Evolutionary conservation across 148 eudicot genomes (phyloP), one percentile per base, ranked within the genome.

Genomic region (Amaranthus cruentus): DNA sequence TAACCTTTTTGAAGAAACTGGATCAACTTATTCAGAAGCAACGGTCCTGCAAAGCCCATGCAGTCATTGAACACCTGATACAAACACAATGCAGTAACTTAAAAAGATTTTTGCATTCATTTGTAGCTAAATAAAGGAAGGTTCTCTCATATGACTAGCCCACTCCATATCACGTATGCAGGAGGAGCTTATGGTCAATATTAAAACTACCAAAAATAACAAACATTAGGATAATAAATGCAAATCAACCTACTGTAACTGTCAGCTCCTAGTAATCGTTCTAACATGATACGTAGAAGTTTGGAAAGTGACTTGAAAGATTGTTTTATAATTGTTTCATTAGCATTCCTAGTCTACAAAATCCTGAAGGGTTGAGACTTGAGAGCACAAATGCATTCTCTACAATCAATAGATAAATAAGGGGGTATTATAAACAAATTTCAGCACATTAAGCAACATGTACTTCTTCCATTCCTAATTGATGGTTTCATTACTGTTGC

Each of bases 21-120:
- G 70, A 94, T 88, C 73, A 94, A 85, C 88, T 79, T 84, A 79
- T 92, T 92, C 73, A 92, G 87, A 85, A 92, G 89, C 87, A 92
- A 72, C 0, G 98, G 98, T 50, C 97, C 96, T 10, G 80, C 90
- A 84, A 94, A 94, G 72, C 98, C 93, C 49, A 91, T 82, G 81
- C 90, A 87, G 59, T 94, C 97, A 88, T 91, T 94, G 57, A 91
- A 55, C 74, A 91, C 89, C 98, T 94, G 88, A 83, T 78, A 50
- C 63, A 47, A 62, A 81, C 44, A 68, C 61, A 72, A 64, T 81
- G 11, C 9, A 77, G 9, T 6, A 65, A 65, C 68, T 65, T 3
- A 58, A n/a, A 5, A 58, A 65, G 52, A 14, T 46, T 46, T 21
- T 21, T 58, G 47, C 49, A 51, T 18, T 13, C 52, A 55, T 54